Conservation (phyloP, 768 basidiomycete genomes). For the Hygrocybe punicea region DNA sequence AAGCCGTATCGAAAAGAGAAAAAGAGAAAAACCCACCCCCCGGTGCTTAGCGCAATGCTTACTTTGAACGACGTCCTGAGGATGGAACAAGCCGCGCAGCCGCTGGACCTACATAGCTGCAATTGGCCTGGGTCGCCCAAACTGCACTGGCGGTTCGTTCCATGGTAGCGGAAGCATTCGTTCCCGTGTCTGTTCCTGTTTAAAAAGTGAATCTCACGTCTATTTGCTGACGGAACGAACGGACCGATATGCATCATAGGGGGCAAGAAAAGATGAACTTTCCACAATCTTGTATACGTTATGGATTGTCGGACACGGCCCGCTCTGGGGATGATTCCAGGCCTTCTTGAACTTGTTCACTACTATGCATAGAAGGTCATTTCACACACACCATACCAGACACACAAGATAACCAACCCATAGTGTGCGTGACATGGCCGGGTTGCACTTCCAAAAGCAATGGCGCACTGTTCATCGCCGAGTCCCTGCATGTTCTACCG, state of each 20-base stretch:
- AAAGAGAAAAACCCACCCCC: constrained; percentile 1
- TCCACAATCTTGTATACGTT: constrained; percentile 16
- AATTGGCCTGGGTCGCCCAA: constrained; percentile 22
- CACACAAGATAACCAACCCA: not conserved
- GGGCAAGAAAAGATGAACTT: not conserved
- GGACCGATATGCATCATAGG: constrained; percentile 11
- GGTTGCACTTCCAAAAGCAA: constrained; percentile 26
- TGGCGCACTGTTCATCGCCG: constrained; percentile 14
- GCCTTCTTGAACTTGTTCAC: constrained; percentile 3
- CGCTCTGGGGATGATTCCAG: not conserved
- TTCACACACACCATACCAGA: not conserved
- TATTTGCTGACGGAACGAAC: not conserved
- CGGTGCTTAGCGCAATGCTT: not conserved
- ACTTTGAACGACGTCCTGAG: constrained; percentile 8
- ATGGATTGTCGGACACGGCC: constrained; percentile 10
- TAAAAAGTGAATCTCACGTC: too few relatives aligned
- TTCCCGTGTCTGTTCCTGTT: constrained; percentile 9
- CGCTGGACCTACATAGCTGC: constrained; percentile 15
- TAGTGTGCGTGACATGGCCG: constrained; percentile 24
- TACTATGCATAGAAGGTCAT: constrained; percentile 3
- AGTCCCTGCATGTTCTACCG: constrained; percentile 12
- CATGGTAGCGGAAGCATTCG: constrained; percentile 19
- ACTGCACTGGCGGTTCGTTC: constrained; percentile 19
- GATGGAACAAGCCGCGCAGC: constrained; percentile 24
- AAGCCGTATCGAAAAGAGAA: not conserved